A percentile compares a stretch with the other conserved stretches of the same genome.
phyloP scores from a whole-genome alignment of 257 asterid species.

The Coffea canephora region DNA sequence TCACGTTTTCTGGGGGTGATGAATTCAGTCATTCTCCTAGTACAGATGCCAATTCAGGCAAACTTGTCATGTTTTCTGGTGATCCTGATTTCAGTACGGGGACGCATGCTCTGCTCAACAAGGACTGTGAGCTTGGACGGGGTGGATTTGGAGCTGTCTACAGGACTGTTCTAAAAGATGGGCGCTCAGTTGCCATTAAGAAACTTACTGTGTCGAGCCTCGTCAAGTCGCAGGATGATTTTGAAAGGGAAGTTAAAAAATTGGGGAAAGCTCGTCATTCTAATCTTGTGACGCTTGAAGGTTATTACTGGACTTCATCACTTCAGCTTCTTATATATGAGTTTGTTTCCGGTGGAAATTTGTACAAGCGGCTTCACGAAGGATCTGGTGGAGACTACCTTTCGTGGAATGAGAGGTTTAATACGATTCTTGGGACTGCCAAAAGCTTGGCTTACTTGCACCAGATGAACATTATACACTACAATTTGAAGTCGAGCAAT shows the following conservation, averaged over 20 bases:
- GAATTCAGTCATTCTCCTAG: conserved; percentile 62
- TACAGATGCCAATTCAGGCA: conserved; percentile 68
- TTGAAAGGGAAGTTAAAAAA: conserved; percentile 70
- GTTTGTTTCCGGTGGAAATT: conserved; percentile 69
- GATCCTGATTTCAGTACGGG: conserved; percentile 77
- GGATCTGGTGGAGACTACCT: conserved; percentile 43
- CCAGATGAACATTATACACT: conserved; percentile 67
- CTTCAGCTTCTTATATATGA: conserved; percentile 84
- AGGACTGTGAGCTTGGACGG: conserved; percentile 87
- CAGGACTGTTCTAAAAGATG: conserved; percentile 66
- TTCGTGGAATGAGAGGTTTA: conserved; percentile 77
- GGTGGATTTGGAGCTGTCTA: conserved; percentile 95
- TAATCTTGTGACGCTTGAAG: conserved; percentile 71
- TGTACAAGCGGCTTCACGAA: conserved; percentile 76
- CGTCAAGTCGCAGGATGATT: conserved; percentile 75
- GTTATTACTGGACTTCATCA: conserved; percentile 90
- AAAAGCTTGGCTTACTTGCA: conserved; percentile 75
- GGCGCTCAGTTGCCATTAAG: conserved; percentile 79
- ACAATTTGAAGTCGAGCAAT: conserved; percentile 82
- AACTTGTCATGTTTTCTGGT: conserved; percentile 88
- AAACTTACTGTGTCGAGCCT: conserved; percentile 81
- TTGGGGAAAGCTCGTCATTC: conserved; percentile 59
- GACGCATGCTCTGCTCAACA: conserved; percentile 74
- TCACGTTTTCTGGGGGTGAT: conserved; percentile 68
- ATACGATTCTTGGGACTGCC: conserved; percentile 69